Evolutionary conservation across 441 rosid species (phyloP), one percentile per base, ranked within the genome.

Genomic region (Heliophila coronopifolia): DNA sequence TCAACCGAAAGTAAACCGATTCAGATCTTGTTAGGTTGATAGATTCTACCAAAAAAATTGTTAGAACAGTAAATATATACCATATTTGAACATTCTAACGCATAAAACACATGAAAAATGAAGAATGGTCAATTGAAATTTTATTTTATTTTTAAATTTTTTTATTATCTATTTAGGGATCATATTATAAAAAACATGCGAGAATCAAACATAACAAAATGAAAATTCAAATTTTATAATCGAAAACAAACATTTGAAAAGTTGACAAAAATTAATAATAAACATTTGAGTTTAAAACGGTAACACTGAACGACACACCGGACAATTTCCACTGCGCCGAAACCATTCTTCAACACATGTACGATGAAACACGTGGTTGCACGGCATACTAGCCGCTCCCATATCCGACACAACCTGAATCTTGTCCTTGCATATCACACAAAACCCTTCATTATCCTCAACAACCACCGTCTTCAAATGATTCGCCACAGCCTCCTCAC

Each of bases 291-390:
- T 7, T 46, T 46, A 31, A 7, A 23, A 3, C n/a, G 24, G 55
- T 3, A 50, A 35, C 24, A 50, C 41, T 3, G 9, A 2, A 0
- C 42, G 54, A 9, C 54, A 49, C 9, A 34, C 12, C 2, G 54
- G 54, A 49, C 42, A 49, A 20, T 2, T 2, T 4, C 54, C 41
- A 34, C 55, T 34, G 1, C 7, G 22, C 43, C 33, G 34, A 50
- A 50, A 43, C 55, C 55, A 50, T 0, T 1, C 2, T 2, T 50
- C 43, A 3, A 15, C 55, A 50, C 55, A 50, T 0, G 13, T 13
- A 4, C 32, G 33, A 24, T 50, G 55, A 35, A 50, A 50, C 55
- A 50, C 15, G 1, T 50, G 55, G 6, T 0, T 4, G n/a, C 43
- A 50, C 4, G 42, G 55, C 43, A 35, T 35, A 4, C 33, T 13